These are phyloP conservation scores for Lasiodiplodia gonubiensis DNA, from an alignment of 2,329 filamentous ascomycete genomes.

Conservation along the genomic window DNA sequence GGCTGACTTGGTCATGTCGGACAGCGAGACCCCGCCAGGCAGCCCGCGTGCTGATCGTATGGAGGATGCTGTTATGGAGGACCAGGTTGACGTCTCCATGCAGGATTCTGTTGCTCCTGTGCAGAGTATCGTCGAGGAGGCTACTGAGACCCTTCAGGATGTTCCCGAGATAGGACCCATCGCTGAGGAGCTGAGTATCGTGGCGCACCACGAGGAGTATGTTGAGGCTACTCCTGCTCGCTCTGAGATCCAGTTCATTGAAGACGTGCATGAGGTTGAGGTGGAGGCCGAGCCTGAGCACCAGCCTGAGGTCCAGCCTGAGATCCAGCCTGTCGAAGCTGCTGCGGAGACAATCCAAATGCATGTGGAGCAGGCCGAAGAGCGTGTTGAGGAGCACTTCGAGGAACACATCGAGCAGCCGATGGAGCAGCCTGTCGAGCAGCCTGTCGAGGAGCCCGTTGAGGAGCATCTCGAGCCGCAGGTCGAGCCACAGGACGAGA, in stretches of 20 bases:
- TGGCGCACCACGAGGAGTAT: conserved; percentile 2
- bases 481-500: no score
- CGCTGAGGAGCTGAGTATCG: neutral
- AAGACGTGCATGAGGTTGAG: neutral
- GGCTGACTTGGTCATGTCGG: conserved; percentile 16
- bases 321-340: no score
- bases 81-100: neutral
- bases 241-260: conserved; percentile 19
- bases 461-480: no score
- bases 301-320: neutral
- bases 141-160: neutral
- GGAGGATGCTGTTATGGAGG: neutral
- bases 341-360: neutral
- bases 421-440: neutral
- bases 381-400: neutral
- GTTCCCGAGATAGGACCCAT: neutral
- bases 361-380: neutral
- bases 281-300: neutral
- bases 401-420: neutral
- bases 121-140: neutral
- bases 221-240: conserved; percentile 5
- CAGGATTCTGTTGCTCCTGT: neutral
- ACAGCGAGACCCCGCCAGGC: neutral
- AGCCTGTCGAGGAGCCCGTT: no score
- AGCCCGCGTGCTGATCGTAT: neutral